These are phyloP conservation scores for Omphalotus guepiniiformis DNA, from an alignment of 768 basidiomycete species.

Conservation along the genomic window DNA sequence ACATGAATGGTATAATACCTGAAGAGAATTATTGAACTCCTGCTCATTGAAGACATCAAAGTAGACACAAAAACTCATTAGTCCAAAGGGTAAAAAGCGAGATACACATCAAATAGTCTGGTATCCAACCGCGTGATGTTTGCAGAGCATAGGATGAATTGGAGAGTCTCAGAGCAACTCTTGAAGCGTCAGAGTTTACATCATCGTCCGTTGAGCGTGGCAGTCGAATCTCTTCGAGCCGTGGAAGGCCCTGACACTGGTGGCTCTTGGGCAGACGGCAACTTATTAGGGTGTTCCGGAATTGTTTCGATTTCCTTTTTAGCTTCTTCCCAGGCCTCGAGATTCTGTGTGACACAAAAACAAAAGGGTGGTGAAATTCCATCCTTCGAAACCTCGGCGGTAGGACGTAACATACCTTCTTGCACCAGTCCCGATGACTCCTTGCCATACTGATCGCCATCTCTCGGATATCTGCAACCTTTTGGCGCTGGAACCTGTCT, in stretches of 20 bases:
- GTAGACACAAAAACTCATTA: too few relatives aligned
- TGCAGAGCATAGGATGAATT: too few relatives aligned
- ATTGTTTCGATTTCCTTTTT: constrained; percentile 89
- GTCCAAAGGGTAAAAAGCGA: too few relatives aligned
- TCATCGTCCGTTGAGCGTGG: constrained; percentile 65
- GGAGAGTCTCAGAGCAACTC: too few relatives aligned
- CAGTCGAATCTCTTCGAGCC: constrained; percentile 60
- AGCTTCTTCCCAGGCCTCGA: constrained; percentile 96
- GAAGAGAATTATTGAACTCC: too few relatives aligned
- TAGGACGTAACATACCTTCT: constrained; percentile 56
- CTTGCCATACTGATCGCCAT: constrained; percentile 90
- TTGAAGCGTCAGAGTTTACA: too few relatives aligned
- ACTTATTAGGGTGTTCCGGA: constrained; percentile 82
- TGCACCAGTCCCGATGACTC: constrained; percentile 94
- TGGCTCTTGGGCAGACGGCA: constrained; percentile 37
- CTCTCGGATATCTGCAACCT: constrained; percentile 92
- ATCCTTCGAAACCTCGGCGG: constrained; percentile 4
- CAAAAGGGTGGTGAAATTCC: constrained; percentile 16
- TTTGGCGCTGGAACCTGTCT: constrained; percentile 97
- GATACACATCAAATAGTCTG: too few relatives aligned
- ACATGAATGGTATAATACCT: too few relatives aligned
- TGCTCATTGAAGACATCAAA: too few relatives aligned
- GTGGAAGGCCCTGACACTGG: constrained; percentile 30
- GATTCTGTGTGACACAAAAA: constrained; percentile 54
- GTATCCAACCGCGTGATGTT: too few relatives aligned